Conservation (phyloP, 108 stramenopile species). For the Nitzschia putrida region DNA sequence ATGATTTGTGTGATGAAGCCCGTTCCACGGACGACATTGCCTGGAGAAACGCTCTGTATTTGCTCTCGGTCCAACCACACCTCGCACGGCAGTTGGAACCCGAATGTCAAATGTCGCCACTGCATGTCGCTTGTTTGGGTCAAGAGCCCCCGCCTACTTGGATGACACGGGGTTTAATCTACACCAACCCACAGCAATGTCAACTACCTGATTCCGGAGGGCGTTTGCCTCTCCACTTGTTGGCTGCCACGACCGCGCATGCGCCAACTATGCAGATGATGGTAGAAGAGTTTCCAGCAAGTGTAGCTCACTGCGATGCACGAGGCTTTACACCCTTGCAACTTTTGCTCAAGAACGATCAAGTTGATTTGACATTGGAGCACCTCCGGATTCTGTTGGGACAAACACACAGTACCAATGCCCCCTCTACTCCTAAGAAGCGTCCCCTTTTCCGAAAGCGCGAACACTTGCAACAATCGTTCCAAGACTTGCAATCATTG, state of each 20-base stretch:
- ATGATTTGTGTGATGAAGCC: conserved; percentile 54
- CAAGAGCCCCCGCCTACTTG: conserved; percentile 35
- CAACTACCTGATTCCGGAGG: conserved; percentile 39
- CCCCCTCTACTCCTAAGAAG: neutral
- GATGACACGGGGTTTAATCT: conserved; percentile 41
- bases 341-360: conserved; percentile 42
- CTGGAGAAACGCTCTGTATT: conserved; percentile 47
- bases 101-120: conserved; percentile 38
- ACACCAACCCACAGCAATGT: conserved; percentile 30
- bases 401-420: conserved; percentile 9
- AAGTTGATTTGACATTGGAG: conserved; percentile 30
- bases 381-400: conserved; percentile 47
- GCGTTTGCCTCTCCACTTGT: conserved; percentile 50
- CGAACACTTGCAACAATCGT: conserved; percentile 41
- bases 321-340: conserved; percentile 51
- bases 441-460: conserved; percentile 30
- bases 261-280: conserved; percentile 40
- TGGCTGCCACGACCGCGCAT: conserved; percentile 47
- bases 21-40: conserved; percentile 36
- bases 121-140: conserved; percentile 49
- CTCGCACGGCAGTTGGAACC: conserved; percentile 36
- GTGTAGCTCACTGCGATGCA: conserved; percentile 41
- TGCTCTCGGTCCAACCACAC: conserved; percentile 40
- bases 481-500: conserved; percentile 33
- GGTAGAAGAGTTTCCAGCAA: conserved; percentile 50